These are phyloP conservation scores for Eucalyptus urophylla DNA, from an alignment of 345 rosid genomes.

Conservation along the genomic window DNA sequence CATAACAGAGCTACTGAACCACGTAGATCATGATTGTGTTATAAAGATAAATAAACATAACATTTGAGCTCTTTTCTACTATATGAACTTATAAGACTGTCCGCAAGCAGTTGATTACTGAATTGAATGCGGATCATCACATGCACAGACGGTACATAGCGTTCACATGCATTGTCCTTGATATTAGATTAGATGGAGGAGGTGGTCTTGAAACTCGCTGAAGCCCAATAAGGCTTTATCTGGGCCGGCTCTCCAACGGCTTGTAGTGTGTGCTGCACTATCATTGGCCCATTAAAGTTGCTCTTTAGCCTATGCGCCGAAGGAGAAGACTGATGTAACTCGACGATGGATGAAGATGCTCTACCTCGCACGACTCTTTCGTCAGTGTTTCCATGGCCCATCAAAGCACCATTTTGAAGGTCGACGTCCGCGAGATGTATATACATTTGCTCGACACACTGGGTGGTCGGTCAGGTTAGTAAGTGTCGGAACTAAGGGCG, in stretches of 20 bases:
- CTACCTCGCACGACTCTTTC: not conserved
- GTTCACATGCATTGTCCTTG: not conserved
- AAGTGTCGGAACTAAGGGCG: not conserved
- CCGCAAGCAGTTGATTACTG: not conserved
- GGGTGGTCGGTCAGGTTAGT: not conserved
- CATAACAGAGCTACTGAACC: not conserved
- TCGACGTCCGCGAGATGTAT: not conserved
- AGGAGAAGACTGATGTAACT: not conserved
- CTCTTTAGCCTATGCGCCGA: not conserved
- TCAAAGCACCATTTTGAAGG: not conserved
- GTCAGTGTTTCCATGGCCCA: not conserved
- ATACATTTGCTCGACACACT: not conserved
- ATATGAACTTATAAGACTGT: not conserved
- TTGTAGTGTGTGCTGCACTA: not conserved
- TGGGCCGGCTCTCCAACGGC: not conserved
- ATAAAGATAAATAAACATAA: not conserved
- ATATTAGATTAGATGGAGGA: not conserved
- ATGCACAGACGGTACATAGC: not conserved
- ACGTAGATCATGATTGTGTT: not conserved
- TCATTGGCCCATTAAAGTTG: not conserved
- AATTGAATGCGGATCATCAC: not conserved
- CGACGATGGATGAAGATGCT: not conserved
- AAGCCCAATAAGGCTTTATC: not conserved
- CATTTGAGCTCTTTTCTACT: not conserved
- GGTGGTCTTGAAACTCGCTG: not conserved